These are phyloP conservation scores for Citrullus colocynthis DNA, from an alignment of 306 rosid genomes.

Conservation along the genomic window DNA sequence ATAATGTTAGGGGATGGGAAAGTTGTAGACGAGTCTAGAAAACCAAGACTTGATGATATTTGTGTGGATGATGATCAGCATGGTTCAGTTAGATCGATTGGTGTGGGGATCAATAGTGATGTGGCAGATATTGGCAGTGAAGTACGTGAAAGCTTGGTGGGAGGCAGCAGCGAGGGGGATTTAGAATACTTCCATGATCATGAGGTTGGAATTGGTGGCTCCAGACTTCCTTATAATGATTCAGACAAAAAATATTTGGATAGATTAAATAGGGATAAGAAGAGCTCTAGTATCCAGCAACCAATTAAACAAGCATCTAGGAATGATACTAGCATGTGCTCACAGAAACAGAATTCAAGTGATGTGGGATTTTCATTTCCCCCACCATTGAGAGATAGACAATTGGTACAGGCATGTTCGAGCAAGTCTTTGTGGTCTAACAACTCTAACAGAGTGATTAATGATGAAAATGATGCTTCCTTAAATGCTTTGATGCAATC, in stretches of 20 bases:
- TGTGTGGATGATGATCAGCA: constrained; percentile 76
- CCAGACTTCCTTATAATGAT: constrained; percentile 37
- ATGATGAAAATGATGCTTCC: constrained; percentile 47
- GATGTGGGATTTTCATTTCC: constrained; percentile 80
- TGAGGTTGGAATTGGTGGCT: constrained; percentile 42
- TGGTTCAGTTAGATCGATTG: constrained; percentile 91
- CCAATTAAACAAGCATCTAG: constrained; percentile 53
- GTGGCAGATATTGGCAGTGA: constrained; percentile 82
- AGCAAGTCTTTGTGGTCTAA: constrained; percentile 52
- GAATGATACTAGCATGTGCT: constrained; percentile 24
- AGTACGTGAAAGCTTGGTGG: constrained; percentile 79
- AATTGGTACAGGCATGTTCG: constrained; percentile 40
- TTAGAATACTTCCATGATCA: constrained; percentile 56
- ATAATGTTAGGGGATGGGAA: constrained; percentile 66
- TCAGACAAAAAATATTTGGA: constrained; percentile 33
- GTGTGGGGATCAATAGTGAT: constrained; percentile 92
- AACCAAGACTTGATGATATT: constrained; percentile 48
- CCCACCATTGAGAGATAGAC: constrained; percentile 55
- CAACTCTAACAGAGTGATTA: constrained; percentile 27
- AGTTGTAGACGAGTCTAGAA: constrained; percentile 42
- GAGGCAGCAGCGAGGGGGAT: constrained; percentile 81
- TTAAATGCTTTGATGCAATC: constrained; percentile 38
- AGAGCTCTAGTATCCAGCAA: constrained; percentile 41
- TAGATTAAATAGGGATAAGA: constrained; percentile 35
- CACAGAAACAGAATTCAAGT: constrained; percentile 31